Evolutionary conservation across 2,329 filamentous ascomycete genomes (phyloP), one percentile per base, ranked within the genome.

Genomic region (Aspergillus luchuensis): DNA sequence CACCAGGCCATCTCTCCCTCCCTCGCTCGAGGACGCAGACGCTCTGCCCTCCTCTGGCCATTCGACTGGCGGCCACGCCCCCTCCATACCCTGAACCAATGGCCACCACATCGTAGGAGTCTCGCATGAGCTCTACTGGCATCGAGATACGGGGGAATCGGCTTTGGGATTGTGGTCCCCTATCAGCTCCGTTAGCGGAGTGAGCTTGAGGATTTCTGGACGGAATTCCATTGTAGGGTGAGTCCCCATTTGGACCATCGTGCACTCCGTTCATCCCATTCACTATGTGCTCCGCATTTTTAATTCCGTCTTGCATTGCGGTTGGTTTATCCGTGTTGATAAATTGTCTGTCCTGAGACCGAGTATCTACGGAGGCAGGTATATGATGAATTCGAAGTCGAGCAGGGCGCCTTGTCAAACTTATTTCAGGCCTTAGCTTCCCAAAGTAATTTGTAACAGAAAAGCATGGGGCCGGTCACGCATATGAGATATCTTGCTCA

Each of bases 51-150:
- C 83, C 83, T 57, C 88, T 81, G 3, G 87, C 84, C 82, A 89
- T 86, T 10, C 87, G 81, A 21, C 85, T 85, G 0, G 87, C 88
- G 2, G 88, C 87, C 19, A 90, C 84, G 23, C 83, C 85, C 41
- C 86, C 87, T 23, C 88, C 88, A 71, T 90, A 91, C 1, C 88
- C 88, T 8, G 87, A 89, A 1, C 88, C 88, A 59, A 90, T 85
- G 30, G 90, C 85, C 10, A 91, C 82, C 41, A 84, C 84, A 73
- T 90, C 88, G 66, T 91, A 90, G 13, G 56, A 56, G 36, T 45
- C 11, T 28, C 33, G 36, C 17, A 61, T 49, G 1, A 28, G 10
- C 17, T 33, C 11, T 3, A 58, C 15, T 13, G 59, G 56, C 0
- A 56, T 56, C 0, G 53, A 56, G 23, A 56, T 47, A 25, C 53